A percentile compares a stretch with the other conserved stretches of the same genome.
Conservation (phyloP, 2,329 filamentous ascomycete genomes). For the Lasiodiplodia sp. region DNA sequence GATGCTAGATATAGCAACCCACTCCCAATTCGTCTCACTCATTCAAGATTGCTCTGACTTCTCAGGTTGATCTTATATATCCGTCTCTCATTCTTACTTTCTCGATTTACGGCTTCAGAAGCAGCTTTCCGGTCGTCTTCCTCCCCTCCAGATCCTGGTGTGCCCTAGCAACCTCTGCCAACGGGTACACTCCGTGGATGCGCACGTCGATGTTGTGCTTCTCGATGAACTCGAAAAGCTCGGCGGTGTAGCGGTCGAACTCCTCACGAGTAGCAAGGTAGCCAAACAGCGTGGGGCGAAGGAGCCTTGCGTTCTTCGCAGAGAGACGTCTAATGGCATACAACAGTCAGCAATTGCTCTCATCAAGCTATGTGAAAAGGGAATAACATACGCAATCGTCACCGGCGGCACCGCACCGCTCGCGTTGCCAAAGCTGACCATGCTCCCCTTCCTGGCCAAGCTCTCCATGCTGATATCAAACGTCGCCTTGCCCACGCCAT, state of each 20-base stretch:
- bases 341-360: neutral
- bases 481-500: constrained; percentile 84
- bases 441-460: constrained; percentile 76
- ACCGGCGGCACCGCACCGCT: constrained; percentile 79
- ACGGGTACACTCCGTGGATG: constrained; percentile 78
- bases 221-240: constrained; percentile 76
- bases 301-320: constrained; percentile 78
- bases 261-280: constrained; percentile 76
- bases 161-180: constrained; percentile 74
- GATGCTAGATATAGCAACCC: neutral
- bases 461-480: constrained; percentile 80
- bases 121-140: constrained; percentile 82
- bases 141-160: constrained; percentile 82
- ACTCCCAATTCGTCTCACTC: neutral
- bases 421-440: constrained; percentile 84
- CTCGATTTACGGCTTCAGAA: constrained; percentile 67
- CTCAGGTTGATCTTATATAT: neutral
- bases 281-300: constrained; percentile 75
- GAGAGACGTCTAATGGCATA: constrained; percentile 55
- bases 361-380: constrained; percentile 35
- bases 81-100: neutral
- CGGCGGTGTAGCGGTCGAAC: constrained; percentile 71
- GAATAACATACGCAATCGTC: constrained; percentile 63
- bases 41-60: neutral
- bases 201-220: constrained; percentile 74